Evolutionary conservation across 139 green algal species (phyloP).

Genomic region (Chlorella sorokiniana): DNA sequence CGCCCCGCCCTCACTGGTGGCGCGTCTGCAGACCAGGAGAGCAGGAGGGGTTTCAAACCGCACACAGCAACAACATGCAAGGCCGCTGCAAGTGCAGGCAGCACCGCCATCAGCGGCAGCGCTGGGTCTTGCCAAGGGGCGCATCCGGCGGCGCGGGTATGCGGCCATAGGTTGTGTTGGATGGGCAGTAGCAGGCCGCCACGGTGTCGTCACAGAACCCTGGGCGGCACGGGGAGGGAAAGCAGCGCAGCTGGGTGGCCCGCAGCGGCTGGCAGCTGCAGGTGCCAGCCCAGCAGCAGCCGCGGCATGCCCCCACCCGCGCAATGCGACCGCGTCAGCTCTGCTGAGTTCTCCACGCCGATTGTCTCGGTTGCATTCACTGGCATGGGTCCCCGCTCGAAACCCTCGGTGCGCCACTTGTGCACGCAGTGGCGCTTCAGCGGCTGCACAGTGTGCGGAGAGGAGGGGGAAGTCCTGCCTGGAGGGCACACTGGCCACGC

Average conservation of each 20-base stretch:
- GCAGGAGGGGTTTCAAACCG: too few relatives aligned
- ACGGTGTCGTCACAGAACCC: constrained; percentile 2
- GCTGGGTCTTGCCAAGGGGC: not conserved
- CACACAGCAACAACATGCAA: not conserved
- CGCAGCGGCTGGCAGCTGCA: not conserved
- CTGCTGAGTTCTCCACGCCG: not conserved
- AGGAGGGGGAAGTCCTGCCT: too few relatives aligned
- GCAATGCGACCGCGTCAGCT: not conserved
- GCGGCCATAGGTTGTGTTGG: constrained; percentile 15
- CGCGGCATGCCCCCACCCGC: not conserved
- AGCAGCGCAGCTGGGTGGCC: not conserved
- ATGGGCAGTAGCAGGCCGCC: constrained; percentile 16
- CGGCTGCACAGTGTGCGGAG: too few relatives aligned
- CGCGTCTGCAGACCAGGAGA: not conserved
- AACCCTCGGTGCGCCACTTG: not conserved
- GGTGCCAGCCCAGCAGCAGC: not conserved
- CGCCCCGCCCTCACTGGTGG: not conserved
- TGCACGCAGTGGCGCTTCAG: not conserved
- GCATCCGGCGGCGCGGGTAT: not conserved
- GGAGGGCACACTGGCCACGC: too few relatives aligned
- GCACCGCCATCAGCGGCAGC: too few relatives aligned
- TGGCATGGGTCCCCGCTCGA: not conserved
- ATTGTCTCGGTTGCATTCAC: not conserved
- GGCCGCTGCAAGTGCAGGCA: not conserved
- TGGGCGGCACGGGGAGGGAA: not conserved